Conservation (phyloP, 2,329 filamentous ascomycete species). For the Alternaria ethzedia region DNA sequence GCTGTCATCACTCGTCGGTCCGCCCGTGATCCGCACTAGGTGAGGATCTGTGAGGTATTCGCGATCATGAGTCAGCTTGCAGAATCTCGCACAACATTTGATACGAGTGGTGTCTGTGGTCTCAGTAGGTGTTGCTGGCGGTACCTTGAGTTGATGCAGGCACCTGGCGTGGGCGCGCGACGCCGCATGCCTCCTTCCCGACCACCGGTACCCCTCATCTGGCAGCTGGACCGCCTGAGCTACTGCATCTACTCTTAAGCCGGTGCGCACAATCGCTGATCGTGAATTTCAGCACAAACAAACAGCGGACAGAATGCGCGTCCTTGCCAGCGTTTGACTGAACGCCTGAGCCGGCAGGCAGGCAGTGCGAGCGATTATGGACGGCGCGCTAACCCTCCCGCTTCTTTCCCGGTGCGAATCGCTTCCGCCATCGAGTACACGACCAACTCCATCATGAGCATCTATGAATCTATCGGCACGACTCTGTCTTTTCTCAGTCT, state of each 20-base stretch:
- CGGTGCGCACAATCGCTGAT: not conserved
- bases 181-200: not conserved
- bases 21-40: not conserved
- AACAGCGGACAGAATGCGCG: not conserved
- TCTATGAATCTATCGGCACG: constrained; percentile 26
- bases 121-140: not conserved
- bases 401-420: not conserved
- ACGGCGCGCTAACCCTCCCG: constrained; percentile 4
- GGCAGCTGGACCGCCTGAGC: not conserved
- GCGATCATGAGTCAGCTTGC: not conserved
- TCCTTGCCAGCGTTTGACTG: not conserved
- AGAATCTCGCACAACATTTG: not conserved
- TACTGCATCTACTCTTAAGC: not conserved
- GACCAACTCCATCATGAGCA: constrained; percentile 24
- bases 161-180: not conserved
- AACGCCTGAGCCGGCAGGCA: not conserved
- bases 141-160: not conserved
- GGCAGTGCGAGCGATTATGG: not conserved
- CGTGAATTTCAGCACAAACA: not conserved
- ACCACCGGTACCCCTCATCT: not conserved
- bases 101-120: not conserved
- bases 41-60: not conserved
- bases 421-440: constrained; percentile 5
- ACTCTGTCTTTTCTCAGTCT: constrained; percentile 37
- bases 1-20: not conserved